These are phyloP conservation scores for Aspergillus sp. DNA, from an alignment of 2,329 filamentous ascomycete species.

Conservation along the genomic window DNA sequence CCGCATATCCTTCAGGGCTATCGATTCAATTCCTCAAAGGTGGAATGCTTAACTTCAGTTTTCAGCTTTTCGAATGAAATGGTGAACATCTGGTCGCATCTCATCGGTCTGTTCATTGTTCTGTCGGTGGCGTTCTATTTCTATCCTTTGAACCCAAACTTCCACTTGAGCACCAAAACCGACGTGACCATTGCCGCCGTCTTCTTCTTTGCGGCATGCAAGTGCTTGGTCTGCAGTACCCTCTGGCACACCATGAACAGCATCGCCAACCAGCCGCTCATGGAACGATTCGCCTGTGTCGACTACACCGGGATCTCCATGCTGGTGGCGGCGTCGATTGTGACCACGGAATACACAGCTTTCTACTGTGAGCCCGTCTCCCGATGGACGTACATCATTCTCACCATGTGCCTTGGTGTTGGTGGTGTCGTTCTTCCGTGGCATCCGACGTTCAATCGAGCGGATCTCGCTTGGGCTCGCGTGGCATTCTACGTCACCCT, in stretches of 20 bases:
- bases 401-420: conserved; percentile 73
- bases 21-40: conserved; percentile 84
- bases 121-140: conserved; percentile 90
- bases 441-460: conserved; percentile 89
- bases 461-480: conserved; percentile 86
- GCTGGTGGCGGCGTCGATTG: conserved; percentile 86
- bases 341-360: conserved; percentile 96
- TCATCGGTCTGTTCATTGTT: conserved; percentile 80
- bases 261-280: conserved; percentile 78
- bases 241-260: conserved; percentile 99
- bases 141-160: conserved; percentile 83
- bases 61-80: conserved; percentile 85
- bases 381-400: conserved; percentile 75
- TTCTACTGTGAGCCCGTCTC: conserved; percentile 95
- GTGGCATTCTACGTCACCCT: conserved; percentile 88
- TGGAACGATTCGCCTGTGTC: conserved; percentile 94
- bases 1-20: conserved; percentile 88
- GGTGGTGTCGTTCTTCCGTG: conserved; percentile 88
- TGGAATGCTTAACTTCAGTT: conserved; percentile 78
- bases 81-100: conserved; percentile 97
- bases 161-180: conserved; percentile 74
- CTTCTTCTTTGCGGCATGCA: conserved; percentile 93
- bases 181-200: conserved; percentile 87
- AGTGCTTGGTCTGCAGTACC: conserved; percentile 89
- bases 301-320: conserved; percentile 97